A percentile compares a stretch with the other conserved stretches of the same genome.
Conservation (phyloP, 768 basidiomycete species). For the Leccinellum rugosiceps region DNA sequence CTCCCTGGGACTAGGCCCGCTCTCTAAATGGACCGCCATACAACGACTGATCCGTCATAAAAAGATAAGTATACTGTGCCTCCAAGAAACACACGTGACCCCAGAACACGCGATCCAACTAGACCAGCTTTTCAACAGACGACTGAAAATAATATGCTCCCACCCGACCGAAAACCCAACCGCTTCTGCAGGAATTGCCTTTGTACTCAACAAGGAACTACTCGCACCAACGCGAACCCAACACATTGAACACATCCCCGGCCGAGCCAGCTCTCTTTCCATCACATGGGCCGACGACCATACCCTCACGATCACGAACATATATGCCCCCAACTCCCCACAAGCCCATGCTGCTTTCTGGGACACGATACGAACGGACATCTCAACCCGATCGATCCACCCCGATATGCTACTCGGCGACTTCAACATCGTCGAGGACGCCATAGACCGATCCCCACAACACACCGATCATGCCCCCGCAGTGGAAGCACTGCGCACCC, state of each 20-base stretch:
- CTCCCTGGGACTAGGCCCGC: neutral
- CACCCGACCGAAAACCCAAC: neutral
- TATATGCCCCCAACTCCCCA: slow-evolving; percentile 36
- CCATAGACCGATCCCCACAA: slow-evolving; percentile 34
- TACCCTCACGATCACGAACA: slow-evolving; percentile 24
- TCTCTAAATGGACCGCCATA: neutral
- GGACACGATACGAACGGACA: neutral
- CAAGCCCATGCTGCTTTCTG: slow-evolving; percentile 32
- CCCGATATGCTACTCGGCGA: slow-evolving; percentile 35
- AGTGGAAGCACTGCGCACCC: slow-evolving; percentile 7
- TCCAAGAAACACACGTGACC: neutral
- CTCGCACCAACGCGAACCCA: neutral
- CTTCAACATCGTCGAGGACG: slow-evolving; percentile 42
- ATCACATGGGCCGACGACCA: neutral
- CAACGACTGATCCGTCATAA: no score
- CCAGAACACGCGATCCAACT: neutral
- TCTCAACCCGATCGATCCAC: slow-evolving; percentile 12
- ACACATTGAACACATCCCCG: neutral
- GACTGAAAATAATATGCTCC: neutral
- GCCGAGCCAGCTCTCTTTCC: neutral
- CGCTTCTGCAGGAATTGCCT: neutral
- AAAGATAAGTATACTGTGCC: neutral
- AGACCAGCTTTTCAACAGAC: rapidly evolving
- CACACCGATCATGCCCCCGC: slow-evolving; percentile 12
- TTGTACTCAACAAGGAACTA: neutral